phyloP scores from a whole-genome alignment of 164 flowering plant species.

The Aristolochia californica region DNA sequence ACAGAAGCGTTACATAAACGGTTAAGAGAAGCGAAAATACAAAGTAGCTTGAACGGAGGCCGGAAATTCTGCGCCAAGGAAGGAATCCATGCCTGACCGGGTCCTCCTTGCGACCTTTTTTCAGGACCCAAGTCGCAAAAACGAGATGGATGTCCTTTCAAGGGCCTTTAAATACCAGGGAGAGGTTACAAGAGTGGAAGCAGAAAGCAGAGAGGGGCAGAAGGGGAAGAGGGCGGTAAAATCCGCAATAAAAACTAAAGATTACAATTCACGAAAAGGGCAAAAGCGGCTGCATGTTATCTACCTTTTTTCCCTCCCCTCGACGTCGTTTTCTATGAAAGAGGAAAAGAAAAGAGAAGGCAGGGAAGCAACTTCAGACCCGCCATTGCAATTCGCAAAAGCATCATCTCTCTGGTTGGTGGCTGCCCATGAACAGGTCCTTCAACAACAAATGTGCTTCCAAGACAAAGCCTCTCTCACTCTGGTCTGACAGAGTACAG shows the following conservation, averaged over 20 bases:
- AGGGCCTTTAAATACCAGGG: conserved; percentile 3
- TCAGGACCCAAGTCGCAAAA: conserved; percentile 21
- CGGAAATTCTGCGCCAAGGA: conserved; percentile 24
- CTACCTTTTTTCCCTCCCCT: conserved; percentile 3
- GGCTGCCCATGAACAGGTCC: no score
- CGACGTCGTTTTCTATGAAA: conserved; percentile 7
- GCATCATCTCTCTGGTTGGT: no score
- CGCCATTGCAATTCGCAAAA: no score
- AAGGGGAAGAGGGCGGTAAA: neutral
- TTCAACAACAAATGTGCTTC: no score
- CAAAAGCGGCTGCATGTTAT: conserved; percentile 11
- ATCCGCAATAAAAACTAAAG: neutral
- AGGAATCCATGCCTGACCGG: conserved; percentile 27
- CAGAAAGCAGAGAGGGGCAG: neutral
- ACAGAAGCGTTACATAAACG: neutral
- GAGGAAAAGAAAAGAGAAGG: neutral
- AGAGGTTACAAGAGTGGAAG: conserved; percentile 9
- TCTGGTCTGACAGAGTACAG: no score
- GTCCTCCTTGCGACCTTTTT: conserved; percentile 19
- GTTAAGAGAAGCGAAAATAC: conserved; percentile 8
- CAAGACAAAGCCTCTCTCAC: no score
- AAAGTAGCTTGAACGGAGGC: conserved; percentile 21
- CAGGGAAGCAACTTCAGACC: no score
- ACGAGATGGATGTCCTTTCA: conserved; percentile 25
- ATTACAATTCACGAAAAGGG: neutral